Percentiles rank a stretch among this genome's conserved stretches.
phyloP scores from a whole-genome alignment of 306 rosid species.

The Boehmeria nivea region DNA sequence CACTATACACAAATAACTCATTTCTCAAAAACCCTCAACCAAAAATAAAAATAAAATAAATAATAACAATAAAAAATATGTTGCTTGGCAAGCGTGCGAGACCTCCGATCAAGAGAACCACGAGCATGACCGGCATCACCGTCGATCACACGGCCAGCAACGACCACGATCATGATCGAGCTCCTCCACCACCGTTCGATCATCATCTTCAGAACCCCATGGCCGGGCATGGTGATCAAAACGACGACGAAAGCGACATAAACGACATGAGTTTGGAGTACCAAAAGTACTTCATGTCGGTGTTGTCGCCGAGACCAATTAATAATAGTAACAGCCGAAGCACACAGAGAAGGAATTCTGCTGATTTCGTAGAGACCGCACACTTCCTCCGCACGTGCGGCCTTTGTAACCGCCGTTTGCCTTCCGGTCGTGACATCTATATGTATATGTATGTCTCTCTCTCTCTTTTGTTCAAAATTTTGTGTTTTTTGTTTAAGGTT shows the following conservation, averaged over 20 bases:
- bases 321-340: not conserved
- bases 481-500: not conserved
- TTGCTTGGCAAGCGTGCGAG: slow-evolving; percentile 63
- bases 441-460: slow-evolving; percentile 58
- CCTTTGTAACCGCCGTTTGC: slow-evolving; percentile 51
- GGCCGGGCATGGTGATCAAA: too few species aligned
- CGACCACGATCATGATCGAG: not conserved
- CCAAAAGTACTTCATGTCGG: slow-evolving; percentile 16
- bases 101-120: slow-evolving; percentile 53
- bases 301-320: slow-evolving; percentile 34
- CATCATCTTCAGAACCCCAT: not conserved
- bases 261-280: slow-evolving; percentile 12
- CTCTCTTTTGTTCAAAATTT: not conserved
- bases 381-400: slow-evolving; percentile 69
- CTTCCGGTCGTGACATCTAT: slow-evolving; percentile 74
- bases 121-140: slow-evolving; percentile 56
- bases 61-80: slow-evolving; percentile 30
- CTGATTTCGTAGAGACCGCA: slow-evolving; percentile 27
- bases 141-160: slow-evolving; percentile 22
- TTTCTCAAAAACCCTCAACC: not conserved
- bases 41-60: not conserved
- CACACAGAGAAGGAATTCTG: slow-evolving; percentile 15
- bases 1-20: not conserved
- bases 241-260: not conserved
- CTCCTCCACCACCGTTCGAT: not conserved